These are phyloP conservation scores for Cercospora sp. DNA, from an alignment of 2,329 filamentous ascomycete genomes.

Conservation along the genomic window DNA sequence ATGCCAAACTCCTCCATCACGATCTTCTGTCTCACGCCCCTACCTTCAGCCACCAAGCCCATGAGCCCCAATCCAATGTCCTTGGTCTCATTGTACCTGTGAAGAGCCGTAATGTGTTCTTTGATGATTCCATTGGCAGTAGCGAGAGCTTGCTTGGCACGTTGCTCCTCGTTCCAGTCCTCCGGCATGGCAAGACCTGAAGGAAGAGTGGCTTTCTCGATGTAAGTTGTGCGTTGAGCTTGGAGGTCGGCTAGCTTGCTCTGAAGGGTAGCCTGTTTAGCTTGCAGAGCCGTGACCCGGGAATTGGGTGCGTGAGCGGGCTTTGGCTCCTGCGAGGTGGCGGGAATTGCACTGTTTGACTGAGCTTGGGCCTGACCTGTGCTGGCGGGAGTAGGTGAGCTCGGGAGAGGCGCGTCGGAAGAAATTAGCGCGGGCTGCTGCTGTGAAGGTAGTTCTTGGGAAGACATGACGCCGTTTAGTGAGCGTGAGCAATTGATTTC, in stretches of 20 bases:
- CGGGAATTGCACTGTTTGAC: background rate
- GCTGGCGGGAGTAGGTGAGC: conserved; percentile 21
- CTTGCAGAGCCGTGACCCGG: conserved; percentile 27
- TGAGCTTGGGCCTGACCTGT: background rate
- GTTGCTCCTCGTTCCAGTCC: conserved; percentile 30
- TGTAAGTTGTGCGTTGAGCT: conserved; percentile 43
- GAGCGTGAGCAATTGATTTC: conserved; percentile 25
- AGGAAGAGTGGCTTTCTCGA: conserved; percentile 33
- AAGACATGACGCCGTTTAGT: conserved; percentile 33
- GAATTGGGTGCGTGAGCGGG: conserved; percentile 16
- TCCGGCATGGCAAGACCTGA: conserved; percentile 33
- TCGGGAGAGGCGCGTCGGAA: conserved; percentile 20
- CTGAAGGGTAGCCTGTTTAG: conserved; percentile 46
- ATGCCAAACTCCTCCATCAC: conserved; percentile 54
- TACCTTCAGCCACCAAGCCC: conserved; percentile 66
- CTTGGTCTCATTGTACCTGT: conserved; percentile 71
- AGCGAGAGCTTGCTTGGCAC: conserved; percentile 37
- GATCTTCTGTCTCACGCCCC: conserved; percentile 56
- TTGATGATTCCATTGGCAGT: conserved; percentile 58
- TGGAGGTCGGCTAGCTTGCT: conserved; percentile 51
- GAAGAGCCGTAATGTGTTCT: conserved; percentile 64
- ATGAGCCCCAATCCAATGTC: conserved; percentile 67
- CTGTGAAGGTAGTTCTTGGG: conserved; percentile 22
- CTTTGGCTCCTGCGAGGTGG: background rate
- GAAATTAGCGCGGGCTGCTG: conserved; percentile 2